Base-by-base conservation (phyloP, 208 protist species). In the Crithidia fasciculata region DNA sequence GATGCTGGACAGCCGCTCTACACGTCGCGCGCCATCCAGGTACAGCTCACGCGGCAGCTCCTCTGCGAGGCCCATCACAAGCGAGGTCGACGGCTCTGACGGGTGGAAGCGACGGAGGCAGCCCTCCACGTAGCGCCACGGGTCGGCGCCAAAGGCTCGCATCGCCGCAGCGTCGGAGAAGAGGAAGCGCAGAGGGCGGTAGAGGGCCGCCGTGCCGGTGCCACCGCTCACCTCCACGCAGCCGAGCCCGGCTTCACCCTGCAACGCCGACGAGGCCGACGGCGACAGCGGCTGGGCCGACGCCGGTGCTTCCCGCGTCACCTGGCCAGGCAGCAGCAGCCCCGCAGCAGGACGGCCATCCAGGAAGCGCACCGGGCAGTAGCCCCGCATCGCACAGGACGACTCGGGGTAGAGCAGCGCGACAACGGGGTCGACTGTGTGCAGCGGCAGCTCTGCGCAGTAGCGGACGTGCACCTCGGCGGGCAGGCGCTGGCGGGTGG, bases 21-120 rank as follows among this genome's bases (percentile, higher is more conserved):
- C 40, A 13, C 54, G 54, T 8, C 93, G 86, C 5, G 93, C 82
- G 9, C 93, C 93, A 10, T 72, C 77, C 18, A 97, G 83, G 76
- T 96, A 97, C 15, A 97, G 62, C 77, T 97, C 93, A 6, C 72
- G 69, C 40, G 93, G 91, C 13, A 97, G 76, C 37, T 69, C 55
- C 5, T 87, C 81, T 15, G 74, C 39, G 16, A 86, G 56, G 16
- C 87, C 87, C 58, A 95, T 78, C 66, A 95, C 80, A n/a, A 91
- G 77, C 49, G 79, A 77, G 41, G 84, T 58, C 19, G 63, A 74
- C 2, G 86, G 86, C 64, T 88, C 83, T 16, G 54, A 45, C 3
- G 74, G 43, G 61, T 87, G 84, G 58, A 84, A 85, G 10, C 61
- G 43, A 40, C 78, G 55, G 53, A 84, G 57, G 60, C 78, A 81